Evolutionary conservation across 192 early-diverging fungal species (phyloP).

Genomic region (Coemansia sp.): DNA sequence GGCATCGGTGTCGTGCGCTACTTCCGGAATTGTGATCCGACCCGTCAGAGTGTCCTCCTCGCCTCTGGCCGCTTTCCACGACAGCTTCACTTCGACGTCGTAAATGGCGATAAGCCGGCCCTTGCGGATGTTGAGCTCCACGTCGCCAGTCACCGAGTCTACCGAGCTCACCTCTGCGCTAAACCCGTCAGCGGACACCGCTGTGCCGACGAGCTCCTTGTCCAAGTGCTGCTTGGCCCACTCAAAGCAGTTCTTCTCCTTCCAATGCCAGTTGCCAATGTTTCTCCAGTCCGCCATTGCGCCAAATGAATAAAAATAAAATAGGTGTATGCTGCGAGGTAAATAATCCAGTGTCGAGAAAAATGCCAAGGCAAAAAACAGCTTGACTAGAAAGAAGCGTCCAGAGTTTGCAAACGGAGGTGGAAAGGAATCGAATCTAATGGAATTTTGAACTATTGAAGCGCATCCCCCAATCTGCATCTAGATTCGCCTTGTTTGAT

Average conservation of each 20-base stretch:
- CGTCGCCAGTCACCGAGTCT: constrained; percentile 73
- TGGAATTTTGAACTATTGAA: too few relatives aligned
- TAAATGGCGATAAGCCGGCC: constrained; percentile 92
- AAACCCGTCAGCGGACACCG: constrained; percentile 53
- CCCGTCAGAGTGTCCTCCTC: constrained; percentile 52
- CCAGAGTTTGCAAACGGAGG: too few relatives aligned
- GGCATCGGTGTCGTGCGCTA: constrained; percentile 81
- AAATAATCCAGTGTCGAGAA: not conserved
- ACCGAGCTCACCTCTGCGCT: constrained; percentile 55
- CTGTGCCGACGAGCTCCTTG: constrained; percentile 55
- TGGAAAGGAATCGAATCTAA: too few relatives aligned
- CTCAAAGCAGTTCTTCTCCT: constrained; percentile 85
- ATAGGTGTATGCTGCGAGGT: not conserved
- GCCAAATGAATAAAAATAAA: not conserved
- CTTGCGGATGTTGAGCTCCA: constrained; percentile 92
- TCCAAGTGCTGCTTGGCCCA: constrained; percentile 88
- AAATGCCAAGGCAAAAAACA: not conserved
- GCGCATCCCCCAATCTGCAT: too few relatives aligned
- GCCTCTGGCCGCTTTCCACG: constrained; percentile 57
- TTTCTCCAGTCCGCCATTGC: constrained; percentile 71
- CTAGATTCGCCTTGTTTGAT: too few relatives aligned
- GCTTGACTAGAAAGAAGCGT: too few relatives aligned
- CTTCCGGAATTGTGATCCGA: constrained; percentile 80
- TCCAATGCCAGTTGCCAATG: constrained; percentile 73
- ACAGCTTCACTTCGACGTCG: constrained; percentile 74